These are phyloP conservation scores for Saturnispora sekii DNA, from an alignment of 805 yeast species.

Conservation along the genomic window DNA sequence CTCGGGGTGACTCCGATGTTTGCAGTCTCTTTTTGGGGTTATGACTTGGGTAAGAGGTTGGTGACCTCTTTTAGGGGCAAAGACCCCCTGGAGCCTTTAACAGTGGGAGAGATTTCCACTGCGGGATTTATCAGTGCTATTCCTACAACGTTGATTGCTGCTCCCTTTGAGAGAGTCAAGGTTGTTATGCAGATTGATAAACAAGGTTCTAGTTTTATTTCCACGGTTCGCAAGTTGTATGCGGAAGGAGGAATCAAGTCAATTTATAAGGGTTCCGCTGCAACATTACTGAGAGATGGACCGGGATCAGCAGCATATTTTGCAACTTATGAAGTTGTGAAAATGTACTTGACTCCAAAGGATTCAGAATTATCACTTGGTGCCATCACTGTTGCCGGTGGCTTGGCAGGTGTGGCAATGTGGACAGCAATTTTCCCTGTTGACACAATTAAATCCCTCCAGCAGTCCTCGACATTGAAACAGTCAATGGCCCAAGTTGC, in stretches of 20 bases:
- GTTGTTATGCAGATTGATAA: conserved; percentile 74
- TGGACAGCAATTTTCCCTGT: conserved; percentile 95
- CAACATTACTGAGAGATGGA: conserved; percentile 93
- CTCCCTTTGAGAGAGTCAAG: conserved; percentile 93
- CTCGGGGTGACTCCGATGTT: conserved; percentile 98
- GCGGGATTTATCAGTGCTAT: conserved; percentile 94
- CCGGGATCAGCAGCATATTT: conserved; percentile 95
- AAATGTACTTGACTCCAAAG: conserved; percentile 43
- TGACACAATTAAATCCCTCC: conserved; percentile 84
- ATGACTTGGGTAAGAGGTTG: conserved; percentile 79
- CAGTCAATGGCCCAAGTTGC: conserved; percentile 58
- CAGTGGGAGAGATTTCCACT: conserved; percentile 55
- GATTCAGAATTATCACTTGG: conserved; percentile 49
- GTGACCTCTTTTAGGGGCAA: conserved; percentile 38
- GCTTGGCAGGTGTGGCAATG: conserved; percentile 93
- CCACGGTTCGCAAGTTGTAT: conserved; percentile 59
- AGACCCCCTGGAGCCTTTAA: conserved; percentile 29
- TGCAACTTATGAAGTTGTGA: conserved; percentile 84
- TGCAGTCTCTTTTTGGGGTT: conserved; percentile 98
- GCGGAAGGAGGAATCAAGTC: conserved; percentile 76
- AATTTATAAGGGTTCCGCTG: conserved; percentile 81
- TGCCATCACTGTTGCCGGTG: conserved; percentile 86
- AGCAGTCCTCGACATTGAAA: conserved; percentile 52
- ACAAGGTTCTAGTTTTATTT: conserved; percentile 33
- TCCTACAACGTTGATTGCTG: conserved; percentile 94